Conservation (phyloP, 129 eudicot species). For the Pittosporum tobira region DNA sequence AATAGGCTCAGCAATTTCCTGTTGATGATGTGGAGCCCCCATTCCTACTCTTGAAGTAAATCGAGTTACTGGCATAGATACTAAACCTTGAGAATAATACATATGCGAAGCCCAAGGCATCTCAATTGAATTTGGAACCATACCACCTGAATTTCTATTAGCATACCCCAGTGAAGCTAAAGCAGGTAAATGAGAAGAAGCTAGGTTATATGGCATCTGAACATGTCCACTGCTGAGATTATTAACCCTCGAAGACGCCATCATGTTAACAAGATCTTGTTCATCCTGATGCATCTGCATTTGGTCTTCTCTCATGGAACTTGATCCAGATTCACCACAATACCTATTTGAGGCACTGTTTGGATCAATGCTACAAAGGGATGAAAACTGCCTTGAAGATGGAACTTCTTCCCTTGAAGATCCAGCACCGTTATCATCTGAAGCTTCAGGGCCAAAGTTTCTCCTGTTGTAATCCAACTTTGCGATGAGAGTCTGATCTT, state of each 20-base stretch:
- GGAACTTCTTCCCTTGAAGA: not conserved
- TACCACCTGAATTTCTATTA: slow-evolving; percentile 11
- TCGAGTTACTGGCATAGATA: slow-evolving; percentile 8
- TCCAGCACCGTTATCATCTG: slow-evolving; percentile 3
- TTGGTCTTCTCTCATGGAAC: slow-evolving; percentile 5
- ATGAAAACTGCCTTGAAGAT: slow-evolving; percentile 1
- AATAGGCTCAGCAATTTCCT: slow-evolving; percentile 9
- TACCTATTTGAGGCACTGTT: slow-evolving; percentile 4
- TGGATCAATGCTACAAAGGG: not conserved
- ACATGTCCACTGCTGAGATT: slow-evolving; percentile 7
- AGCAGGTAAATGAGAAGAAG: slow-evolving; percentile 8
- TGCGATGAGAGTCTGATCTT: not conserved
- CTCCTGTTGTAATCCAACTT: slow-evolving; percentile 5
- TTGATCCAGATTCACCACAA: not conserved
- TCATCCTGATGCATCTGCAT: slow-evolving; percentile 14
- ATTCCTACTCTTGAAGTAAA: slow-evolving; percentile 3
- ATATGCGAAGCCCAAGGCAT: slow-evolving; percentile 12
- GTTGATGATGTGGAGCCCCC: slow-evolving; percentile 9
- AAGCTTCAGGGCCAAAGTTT: not conserved
- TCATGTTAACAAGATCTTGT: slow-evolving; percentile 20
- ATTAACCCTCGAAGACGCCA: slow-evolving; percentile 8
- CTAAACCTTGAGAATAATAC: slow-evolving; percentile 15
- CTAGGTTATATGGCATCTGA: slow-evolving; percentile 18
- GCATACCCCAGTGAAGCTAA: slow-evolving; percentile 17
- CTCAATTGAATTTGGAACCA: slow-evolving; percentile 8